Evolutionary conservation across 169 alveolate species (phyloP).

Genomic region (Plasmodium sp.): DNA sequence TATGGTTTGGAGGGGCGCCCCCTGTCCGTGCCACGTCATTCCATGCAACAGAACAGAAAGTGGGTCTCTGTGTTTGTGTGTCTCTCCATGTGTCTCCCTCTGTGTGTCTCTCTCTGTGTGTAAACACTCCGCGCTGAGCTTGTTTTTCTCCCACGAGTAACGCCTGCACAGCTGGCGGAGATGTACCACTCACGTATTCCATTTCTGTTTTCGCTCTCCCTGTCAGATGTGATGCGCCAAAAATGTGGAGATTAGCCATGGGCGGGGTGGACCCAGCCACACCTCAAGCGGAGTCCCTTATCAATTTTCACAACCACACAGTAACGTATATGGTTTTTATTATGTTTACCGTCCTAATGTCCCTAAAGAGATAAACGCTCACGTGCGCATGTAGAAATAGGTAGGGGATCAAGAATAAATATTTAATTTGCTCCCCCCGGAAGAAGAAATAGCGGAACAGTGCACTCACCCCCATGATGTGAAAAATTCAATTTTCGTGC

Average conservation of each 20-base stretch:
- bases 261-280: constrained; percentile 91
- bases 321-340: constrained; percentile 89
- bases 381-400: constrained; percentile 5
- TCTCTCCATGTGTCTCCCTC: background rate
- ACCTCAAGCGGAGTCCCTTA: constrained; percentile 88
- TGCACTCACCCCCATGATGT: background rate
- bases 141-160: background rate
- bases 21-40: background rate
- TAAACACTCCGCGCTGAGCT: background rate
- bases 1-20: background rate
- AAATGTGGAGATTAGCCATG: constrained; percentile 86
- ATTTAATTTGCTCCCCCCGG: background rate
- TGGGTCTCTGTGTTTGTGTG: background rate
- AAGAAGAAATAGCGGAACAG: constrained; percentile 7
- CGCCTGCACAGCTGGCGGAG: background rate
- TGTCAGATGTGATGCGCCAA: constrained; percentile 86
- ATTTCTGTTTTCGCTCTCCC: constrained; percentile 3
- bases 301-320: constrained; percentile 90
- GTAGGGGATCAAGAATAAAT: constrained; percentile 43
- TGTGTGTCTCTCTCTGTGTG: background rate
- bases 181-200: background rate
- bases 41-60: background rate
- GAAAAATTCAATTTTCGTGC: background rate
- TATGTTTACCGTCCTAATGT: constrained; percentile 84
- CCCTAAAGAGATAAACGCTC: constrained; percentile 77